Percentiles rank a stretch among this genome's conserved stretches.
Conservation (phyloP, 176 grass and related monocot genomes). For the Ananas comosus region DNA sequence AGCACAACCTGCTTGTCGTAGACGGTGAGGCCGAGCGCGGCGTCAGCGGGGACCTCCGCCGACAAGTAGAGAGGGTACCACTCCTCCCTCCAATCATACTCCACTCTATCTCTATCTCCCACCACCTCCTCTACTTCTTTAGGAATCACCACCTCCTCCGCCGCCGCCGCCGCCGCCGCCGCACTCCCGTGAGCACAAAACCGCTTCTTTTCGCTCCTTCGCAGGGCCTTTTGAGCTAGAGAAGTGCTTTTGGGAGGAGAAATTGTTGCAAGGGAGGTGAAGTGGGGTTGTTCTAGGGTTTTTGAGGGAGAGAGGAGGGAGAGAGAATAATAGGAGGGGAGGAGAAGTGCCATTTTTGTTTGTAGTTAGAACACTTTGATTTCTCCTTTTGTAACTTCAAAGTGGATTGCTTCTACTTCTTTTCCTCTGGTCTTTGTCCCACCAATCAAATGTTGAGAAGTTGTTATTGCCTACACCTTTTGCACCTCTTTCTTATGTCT, state of each 20-base stretch:
- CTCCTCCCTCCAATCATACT: slow-evolving; percentile 85
- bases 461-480: too few species aligned
- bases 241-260: not conserved
- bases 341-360: not conserved
- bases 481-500: too few species aligned
- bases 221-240: slow-evolving; percentile 13
- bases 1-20: slow-evolving; percentile 87
- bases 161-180: slow-evolving; percentile 36
- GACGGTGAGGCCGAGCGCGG: slow-evolving; percentile 66
- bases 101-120: not conserved
- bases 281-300: slow-evolving; percentile 1
- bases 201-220: slow-evolving; percentile 1
- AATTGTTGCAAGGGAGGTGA: not conserved
- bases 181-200: slow-evolving; percentile 20
- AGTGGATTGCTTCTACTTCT: too few species aligned
- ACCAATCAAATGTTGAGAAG: too few species aligned
- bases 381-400: too few species aligned
- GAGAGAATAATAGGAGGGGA: slow-evolving; percentile 8
- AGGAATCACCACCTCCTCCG: slow-evolving; percentile 49
- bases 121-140: slow-evolving; percentile 31
- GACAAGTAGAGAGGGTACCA: slow-evolving; percentile 92
- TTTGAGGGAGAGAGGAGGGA: not conserved
- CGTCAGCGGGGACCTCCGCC: slow-evolving; percentile 65
- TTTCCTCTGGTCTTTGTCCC: too few species aligned
- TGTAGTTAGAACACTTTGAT: too few species aligned